Base-by-base conservation (phyloP, 176 grass and related monocot species). In the Secale cereale region DNA sequence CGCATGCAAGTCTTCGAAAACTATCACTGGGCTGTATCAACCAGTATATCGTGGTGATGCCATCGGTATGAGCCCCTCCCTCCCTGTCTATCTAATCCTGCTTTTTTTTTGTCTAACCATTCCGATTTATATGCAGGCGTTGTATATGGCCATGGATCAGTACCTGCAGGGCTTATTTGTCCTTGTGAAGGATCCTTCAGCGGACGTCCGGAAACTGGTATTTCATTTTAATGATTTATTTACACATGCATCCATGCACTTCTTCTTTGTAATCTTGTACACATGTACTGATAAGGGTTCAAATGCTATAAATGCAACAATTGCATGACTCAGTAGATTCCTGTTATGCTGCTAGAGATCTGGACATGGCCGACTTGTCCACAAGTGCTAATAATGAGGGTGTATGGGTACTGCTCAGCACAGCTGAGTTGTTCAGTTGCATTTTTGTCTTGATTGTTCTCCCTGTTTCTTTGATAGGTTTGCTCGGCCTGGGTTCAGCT, bases 401-500 rank as follows among this genome's bases (percentile, higher is more conserved):
- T 85, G 20, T 66, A n/a, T 52, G 27, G 39, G 17, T 84, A 20
- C 40, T 41, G 62, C 15, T 60, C 20, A 73, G 67, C 10, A 73
- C 57, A 80, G 37, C 54, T 84, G 5, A 12, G 36, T 30, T 71
- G 11, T 46, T 86, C 46, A 57, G 7, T 74, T 73, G 28, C 41
- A 75, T 79, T 50, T 64, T 14, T 29, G 60, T 70, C 40, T 54
- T 70, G 56, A 33, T 86, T 25, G 43, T 62, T 4, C 19, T 43
- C 13, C 73, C 36, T 29, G n/a, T 88, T 80, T 77, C 30, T 69
- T 85, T 73, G 73, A 22, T 81, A 98, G 96, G 96, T 98, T 78
- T 98, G 90, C 85, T 86, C 91, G 17, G 96, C 96, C 31, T 98
- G 94, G 94, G 96, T 98, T 81, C 96, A 98, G 86, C 89, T 98